Evolutionary conservation across 208 protist species (phyloP).

Genomic region (Wallacemonas rigidus): DNA sequence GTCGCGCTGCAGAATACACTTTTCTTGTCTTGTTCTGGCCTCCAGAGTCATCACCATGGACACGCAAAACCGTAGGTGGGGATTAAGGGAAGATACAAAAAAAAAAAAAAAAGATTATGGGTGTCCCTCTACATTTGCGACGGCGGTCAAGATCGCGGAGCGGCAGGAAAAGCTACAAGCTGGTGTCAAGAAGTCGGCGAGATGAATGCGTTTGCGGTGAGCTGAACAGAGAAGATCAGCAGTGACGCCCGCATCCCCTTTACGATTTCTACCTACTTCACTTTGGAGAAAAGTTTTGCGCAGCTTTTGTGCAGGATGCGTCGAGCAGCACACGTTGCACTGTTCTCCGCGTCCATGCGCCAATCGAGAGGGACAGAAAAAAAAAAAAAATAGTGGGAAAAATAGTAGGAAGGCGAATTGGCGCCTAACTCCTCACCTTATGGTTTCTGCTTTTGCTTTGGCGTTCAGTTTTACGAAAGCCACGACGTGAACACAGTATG

Average conservation of each 20-base stretch:
- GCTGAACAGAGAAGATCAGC: no score
- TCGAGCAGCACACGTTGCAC: not conserved
- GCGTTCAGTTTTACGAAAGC: conserved; percentile 4
- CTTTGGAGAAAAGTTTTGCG: no score
- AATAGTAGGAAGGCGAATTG: conserved; percentile 10
- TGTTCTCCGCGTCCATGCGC: not conserved
- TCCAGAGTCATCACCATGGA: not conserved
- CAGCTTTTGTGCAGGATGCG: no score
- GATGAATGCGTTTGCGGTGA: no score
- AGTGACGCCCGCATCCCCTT: no score
- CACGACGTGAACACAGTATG: not conserved
- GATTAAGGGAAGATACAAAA: not conserved
- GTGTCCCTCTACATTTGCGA: conserved; percentile 8
- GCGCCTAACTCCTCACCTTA: not conserved
- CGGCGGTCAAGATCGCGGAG: not conserved
- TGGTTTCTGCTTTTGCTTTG: conserved; percentile 20
- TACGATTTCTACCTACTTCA: no score
- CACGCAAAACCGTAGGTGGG: conserved; percentile 2
- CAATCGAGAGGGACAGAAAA: not conserved
- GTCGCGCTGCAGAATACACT: no score
- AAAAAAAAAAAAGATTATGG: not conserved
- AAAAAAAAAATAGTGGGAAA: conserved; percentile 9
- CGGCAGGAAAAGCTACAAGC: no score
- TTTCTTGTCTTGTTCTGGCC: no score
- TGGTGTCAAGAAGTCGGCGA: no score